Base-by-base conservation (phyloP, 2,329 filamentous ascomycete genomes). In the Fusarium acutatum region DNA sequence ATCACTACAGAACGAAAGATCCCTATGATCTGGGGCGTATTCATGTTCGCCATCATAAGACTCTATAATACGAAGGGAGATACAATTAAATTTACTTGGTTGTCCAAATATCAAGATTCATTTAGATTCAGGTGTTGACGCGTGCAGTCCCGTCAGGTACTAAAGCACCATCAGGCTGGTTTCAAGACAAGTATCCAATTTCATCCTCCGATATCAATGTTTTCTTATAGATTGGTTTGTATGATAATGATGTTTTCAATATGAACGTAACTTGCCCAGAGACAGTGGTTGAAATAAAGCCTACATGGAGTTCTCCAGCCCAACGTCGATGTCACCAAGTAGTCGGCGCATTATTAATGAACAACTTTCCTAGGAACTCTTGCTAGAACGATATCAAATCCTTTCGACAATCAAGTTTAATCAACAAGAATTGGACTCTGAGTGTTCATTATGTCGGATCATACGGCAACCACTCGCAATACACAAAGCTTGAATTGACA, bases 21-120 rank as follows among this genome's bases (percentile, higher is more conserved):
- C 6, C 22, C 6, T 5, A 24, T 10, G n/a, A 11, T 14, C 15
- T 7, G 17, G 12, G 8, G 8, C 12, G 7, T 34, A 50, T 34
- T 24, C 20, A 18, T 34, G 8, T 30, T 50, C 47, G 12, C 9
- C n/a, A 20, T 24, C 17, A 14, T 3, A 7, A 14, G 6, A 15
- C 12, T 24, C 15, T 32, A 20, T 14, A 5, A 24, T 13, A 14
- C 4, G 2, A 32, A 3, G 3, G 4, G 8, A 32, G 0, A 50
- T n/a, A 24, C 22, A 3, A 9, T 6, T 11, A 20, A 7, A 52
- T 35, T 17, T 3, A 26, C 3, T 35, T 18, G 2, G 5, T 15
- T 8, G 7, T 26, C n/a, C 10, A 22, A 7, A 26, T 37, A 37
- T 26, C 30, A 22, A 26, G 32, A 22, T 35, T 17, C 7, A 12